A percentile compares a stretch with the other conserved stretches of the same genome.
phyloP scores from a whole-genome alignment of 2,329 filamentous ascomycete genomes.

The Claviceps arundinis region DNA sequence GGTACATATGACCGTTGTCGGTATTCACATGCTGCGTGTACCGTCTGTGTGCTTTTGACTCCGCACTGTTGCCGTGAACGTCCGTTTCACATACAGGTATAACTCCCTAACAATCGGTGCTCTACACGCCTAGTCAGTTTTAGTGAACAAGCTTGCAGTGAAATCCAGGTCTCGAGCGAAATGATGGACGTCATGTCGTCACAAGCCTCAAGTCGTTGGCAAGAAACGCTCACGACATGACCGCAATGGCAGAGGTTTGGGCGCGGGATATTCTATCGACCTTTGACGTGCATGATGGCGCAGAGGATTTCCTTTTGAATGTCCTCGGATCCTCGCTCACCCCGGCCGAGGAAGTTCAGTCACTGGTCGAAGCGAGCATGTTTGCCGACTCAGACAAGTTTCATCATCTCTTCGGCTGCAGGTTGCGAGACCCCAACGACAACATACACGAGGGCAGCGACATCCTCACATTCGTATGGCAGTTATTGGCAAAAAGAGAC shows the following conservation, averaged over 20 bases:
- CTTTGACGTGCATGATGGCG: slow-evolving; percentile 21
- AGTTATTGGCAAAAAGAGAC: slow-evolving; percentile 9
- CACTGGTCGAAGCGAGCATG: slow-evolving; percentile 19
- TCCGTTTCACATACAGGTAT: not conserved
- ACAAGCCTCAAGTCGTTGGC: not conserved
- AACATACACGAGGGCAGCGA: slow-evolving; percentile 19
- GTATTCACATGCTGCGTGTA: too few species aligned
- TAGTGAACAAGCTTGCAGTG: not conserved
- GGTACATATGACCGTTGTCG: too few species aligned
- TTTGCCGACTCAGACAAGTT: slow-evolving; percentile 21
- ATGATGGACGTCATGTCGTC: not conserved
- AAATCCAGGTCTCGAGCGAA: not conserved
- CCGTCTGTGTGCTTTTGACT: too few species aligned
- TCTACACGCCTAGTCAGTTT: not conserved
- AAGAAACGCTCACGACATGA: not conserved
- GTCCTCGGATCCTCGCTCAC: slow-evolving; percentile 15
- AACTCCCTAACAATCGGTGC: not conserved
- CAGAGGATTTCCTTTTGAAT: slow-evolving; percentile 18
- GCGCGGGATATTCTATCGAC: slow-evolving; percentile 7
- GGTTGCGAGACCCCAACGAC: slow-evolving; percentile 6
- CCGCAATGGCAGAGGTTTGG: not conserved
- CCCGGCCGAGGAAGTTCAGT: slow-evolving; percentile 14
- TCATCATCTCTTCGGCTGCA: slow-evolving; percentile 19
- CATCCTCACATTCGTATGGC: slow-evolving; percentile 19
- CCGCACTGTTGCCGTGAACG: too few species aligned